Evolutionary conservation across 2,329 filamentous ascomycete genomes (phyloP), one percentile per base, ranked within the genome.

Genomic region (Xylariaceae sp.): DNA sequence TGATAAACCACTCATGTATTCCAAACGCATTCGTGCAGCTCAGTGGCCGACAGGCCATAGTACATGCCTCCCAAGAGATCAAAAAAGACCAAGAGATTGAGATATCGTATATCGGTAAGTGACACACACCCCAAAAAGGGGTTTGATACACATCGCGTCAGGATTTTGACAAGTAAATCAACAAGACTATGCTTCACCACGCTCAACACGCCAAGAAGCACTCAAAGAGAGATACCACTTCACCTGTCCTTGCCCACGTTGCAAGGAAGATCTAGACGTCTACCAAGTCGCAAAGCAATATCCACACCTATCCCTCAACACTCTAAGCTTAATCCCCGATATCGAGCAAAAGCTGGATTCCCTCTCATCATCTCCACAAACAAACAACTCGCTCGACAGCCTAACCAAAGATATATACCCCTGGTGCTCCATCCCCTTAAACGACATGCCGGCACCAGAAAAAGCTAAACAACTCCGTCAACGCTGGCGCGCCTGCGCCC

Each of bases 1-100:
- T 84, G 76, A 74, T 75, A 18, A 86, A 87, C 56, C 83, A 87
- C 63, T 82, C 81, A 0, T 87, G 83, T 56, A 64, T 77, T 2
- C 83, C 83, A 3, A 86, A 84, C 57, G 80, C 82, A 1, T 71
- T 76, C 44, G 78, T 86, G 14, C 74, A 77, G 41, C 84, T 85
- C 47, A 59, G 75, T 38, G 78, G 78, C 4, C 73, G 81, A 6
- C 72, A 67, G 4, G 77, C 80, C 3, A 66, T 77, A 2, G 66
- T 87, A 13, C 72, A 76, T 36, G 79, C 82, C 2, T 72, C 78
- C 48, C 64, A 60, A 18, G 64, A 70, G 3, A 82, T 87, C 40
- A 60, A 71, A 13, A 63, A 70, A 31, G 81, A 75, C 7, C 76
- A 84, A 22, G 80, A 85, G 67, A 75, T 86, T 48, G 75, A 78